Conservation (phyloP, 208 protist species). For the Acanthamoeba rhysodes region DNA sequence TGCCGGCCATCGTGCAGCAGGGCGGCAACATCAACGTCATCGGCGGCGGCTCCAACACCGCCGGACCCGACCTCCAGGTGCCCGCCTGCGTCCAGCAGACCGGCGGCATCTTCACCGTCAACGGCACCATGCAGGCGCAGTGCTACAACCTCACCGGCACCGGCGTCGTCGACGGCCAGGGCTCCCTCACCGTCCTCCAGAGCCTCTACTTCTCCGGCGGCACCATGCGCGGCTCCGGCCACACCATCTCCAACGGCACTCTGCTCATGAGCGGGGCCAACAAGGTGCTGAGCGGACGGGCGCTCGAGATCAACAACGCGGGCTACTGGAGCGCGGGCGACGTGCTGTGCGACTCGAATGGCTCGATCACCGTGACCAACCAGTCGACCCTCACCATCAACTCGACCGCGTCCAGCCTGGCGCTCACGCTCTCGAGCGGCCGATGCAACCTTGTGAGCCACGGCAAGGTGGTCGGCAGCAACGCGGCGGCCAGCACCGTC, state of each 20-base stretch:
- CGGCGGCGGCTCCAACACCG: not conserved
- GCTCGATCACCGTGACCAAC: conserved; percentile 17
- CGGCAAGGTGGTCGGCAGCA: not conserved
- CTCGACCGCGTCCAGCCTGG: not conserved
- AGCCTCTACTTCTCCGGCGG: conserved; percentile 28
- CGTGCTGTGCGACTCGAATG: conserved; percentile 62
- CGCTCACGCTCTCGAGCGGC: conserved; percentile 4
- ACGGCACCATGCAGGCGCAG: conserved; percentile 26
- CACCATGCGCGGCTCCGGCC: conserved; percentile 54
- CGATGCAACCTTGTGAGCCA: conserved; percentile 15
- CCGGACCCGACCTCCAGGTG: conserved; percentile 2
- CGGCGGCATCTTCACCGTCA: conserved; percentile 29
- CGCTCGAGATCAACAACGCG: conserved; percentile 5
- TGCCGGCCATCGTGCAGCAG: conserved; percentile 43
- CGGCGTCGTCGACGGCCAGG: not conserved
- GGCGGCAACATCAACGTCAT: conserved; percentile 57
- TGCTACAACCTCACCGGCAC: conserved; percentile 63
- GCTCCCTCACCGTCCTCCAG: conserved; percentile 6
- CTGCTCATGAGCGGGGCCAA: not conserved
- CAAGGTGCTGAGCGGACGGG: conserved; percentile 4
- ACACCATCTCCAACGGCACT: conserved; percentile 32
- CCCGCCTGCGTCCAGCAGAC: conserved; percentile 20
- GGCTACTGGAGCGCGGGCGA: conserved; percentile 51
- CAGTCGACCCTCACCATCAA: conserved; percentile 40
- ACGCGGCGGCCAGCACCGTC: not conserved